Percentiles rank a stretch among this genome's conserved stretches.
Conservation (phyloP, 2,329 filamentous ascomycete species). For the Ophiognomonia clavigignenti-juglandacearum region DNA sequence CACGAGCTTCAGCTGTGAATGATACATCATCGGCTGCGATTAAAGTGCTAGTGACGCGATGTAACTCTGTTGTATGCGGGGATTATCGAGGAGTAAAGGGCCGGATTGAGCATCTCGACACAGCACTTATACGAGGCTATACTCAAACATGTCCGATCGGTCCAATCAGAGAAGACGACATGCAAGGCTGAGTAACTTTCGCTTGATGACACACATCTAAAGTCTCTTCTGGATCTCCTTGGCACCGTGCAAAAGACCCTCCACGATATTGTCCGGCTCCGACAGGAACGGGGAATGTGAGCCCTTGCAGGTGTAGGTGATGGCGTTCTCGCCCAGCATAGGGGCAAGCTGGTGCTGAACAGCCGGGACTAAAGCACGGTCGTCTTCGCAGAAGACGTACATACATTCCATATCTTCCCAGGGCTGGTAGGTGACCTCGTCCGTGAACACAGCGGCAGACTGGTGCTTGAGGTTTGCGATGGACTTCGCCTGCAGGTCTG, state of each 20-base stretch:
- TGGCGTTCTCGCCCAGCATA: slow-evolving; percentile 10
- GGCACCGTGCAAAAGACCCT: slow-evolving; percentile 10
- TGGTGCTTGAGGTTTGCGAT: slow-evolving; percentile 17
- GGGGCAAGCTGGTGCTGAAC: slow-evolving; percentile 14
- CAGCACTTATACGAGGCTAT: too few relatives aligned
- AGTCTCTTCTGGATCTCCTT: slow-evolving; percentile 11
- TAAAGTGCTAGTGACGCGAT: too few relatives aligned
- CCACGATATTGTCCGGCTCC: slow-evolving; percentile 12
- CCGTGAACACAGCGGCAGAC: slow-evolving; percentile 17
- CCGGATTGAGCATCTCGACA: too few relatives aligned
- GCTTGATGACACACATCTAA: too few relatives aligned
- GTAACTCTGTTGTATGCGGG: too few relatives aligned
- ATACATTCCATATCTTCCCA: slow-evolving; percentile 20
- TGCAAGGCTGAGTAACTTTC: too few relatives aligned
- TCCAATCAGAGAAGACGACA: too few relatives aligned
- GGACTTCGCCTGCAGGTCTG: slow-evolving; percentile 11
- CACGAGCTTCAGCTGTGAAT: too few relatives aligned
- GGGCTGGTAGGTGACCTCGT: slow-evolving; percentile 19
- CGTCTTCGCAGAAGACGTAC: slow-evolving; percentile 19
- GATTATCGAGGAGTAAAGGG: too few relatives aligned
- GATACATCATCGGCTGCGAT: too few relatives aligned
- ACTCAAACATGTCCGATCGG: too few relatives aligned
- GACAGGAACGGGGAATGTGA: slow-evolving; percentile 19
- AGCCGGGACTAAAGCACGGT: slow-evolving; percentile 14
- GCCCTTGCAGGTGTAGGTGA: slow-evolving; percentile 9